Conservation (phyloP, 768 basidiomycete genomes). For the Mycena indigotica region DNA sequence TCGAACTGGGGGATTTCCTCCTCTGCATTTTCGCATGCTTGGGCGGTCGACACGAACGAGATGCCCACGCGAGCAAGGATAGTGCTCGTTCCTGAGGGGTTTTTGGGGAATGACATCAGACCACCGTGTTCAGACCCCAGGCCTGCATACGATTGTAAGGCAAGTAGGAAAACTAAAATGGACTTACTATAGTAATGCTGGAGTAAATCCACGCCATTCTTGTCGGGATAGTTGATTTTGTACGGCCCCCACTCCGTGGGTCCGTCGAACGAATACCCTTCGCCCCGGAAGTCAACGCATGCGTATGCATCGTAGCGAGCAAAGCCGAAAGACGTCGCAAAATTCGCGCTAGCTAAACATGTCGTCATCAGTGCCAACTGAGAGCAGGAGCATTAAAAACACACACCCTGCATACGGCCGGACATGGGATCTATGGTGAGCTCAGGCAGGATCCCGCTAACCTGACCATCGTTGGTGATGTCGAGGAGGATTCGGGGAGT, state of each 20-base stretch:
- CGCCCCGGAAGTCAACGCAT: constrained; percentile 62
- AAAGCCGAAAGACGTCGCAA: constrained; percentile 61
- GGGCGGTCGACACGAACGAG: constrained; percentile 60
- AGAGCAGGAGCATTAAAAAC: not conserved
- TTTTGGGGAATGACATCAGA: constrained; percentile 51
- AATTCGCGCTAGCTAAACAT: constrained; percentile 37
- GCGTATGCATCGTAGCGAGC: constrained; percentile 59
- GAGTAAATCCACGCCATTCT: constrained; percentile 44
- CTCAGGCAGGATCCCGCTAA: constrained; percentile 49
- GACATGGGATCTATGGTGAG: constrained; percentile 52
- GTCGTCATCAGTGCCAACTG: constrained; percentile 33
- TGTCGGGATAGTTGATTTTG: constrained; percentile 50
- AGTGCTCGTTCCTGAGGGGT: constrained; percentile 39
- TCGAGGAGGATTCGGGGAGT: constrained; percentile 60
- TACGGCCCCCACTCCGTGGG: constrained; percentile 61
- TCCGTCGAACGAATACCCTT: constrained; percentile 45
- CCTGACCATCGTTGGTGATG: constrained; percentile 62
- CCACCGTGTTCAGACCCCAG: constrained; percentile 55
- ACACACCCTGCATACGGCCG: constrained; percentile 48
- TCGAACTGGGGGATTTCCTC: constrained; percentile 61
- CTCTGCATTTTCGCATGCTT: constrained; percentile 64
- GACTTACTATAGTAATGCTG: constrained; percentile 53
- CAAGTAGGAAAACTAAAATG: not conserved
- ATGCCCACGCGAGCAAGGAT: constrained; percentile 67
- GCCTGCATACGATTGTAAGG: constrained; percentile 25